Base-by-base conservation (phyloP, 2,329 filamentous ascomycete genomes). In the Exophiala sp. region DNA sequence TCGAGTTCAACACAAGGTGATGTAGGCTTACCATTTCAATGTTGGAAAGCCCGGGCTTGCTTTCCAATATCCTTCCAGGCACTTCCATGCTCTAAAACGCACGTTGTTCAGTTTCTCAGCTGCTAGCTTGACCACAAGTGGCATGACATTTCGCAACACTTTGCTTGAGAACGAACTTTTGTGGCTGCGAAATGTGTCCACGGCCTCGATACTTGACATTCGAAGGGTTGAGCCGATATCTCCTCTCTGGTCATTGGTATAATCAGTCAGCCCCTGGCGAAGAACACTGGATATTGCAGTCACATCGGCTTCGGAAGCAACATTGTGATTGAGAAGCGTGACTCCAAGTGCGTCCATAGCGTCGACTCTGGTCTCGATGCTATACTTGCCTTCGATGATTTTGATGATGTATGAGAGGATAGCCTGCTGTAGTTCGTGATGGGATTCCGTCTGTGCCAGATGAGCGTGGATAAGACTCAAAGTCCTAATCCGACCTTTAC, bases 31-130 rank as follows among this genome's bases (percentile, higher is more conserved):
- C 50, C 36, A 29, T 33, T 29, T 12, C 38, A 52, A 41, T 20
- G 9, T 10, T 42, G 52, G 43, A 8, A 58, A 20, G 8, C 12
- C 33, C 9, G 38, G 3, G 34, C 36, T 29, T 10, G 11, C 36
- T 6, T 34, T 62, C 73, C 74, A 76, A 52, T 68, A 72, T 1
- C 46, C 52, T 55, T 73, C 69, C 11, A 78, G 56, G 61, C 71
- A 74, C 36, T 65, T 66, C 72, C 74, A 77, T 34, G 74, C 75
- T 57, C 73, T 68, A 38, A 82, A 75, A 20, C 94, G 84, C 14
- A 97, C 87, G 58, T 89, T 88, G 69, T 97, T 92, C 1, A 97
- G 78, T 68, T 95, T 96, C 71, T 99, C 94, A 0, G 88, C 82
- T 2, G 90, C 85, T 11, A 97, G 78, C 1, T 91, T 82, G 32